A percentile compares a stretch with the other conserved stretches of the same genome.
These are phyloP conservation scores for Didymella arachidicola DNA, from an alignment of 2,329 filamentous ascomycete genomes.

Conservation along the genomic window DNA sequence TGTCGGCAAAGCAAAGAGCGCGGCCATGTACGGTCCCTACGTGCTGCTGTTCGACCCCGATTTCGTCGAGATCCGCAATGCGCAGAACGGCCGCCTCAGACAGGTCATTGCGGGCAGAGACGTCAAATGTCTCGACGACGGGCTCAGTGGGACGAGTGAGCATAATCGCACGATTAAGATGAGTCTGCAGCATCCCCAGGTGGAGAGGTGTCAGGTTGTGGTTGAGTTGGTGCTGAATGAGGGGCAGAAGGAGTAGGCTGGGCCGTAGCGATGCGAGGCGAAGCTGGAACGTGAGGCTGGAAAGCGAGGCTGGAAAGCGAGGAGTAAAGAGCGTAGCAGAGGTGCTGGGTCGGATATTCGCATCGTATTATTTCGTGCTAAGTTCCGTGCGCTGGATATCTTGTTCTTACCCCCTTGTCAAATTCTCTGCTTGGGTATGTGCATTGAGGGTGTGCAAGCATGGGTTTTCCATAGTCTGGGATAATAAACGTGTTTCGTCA, in stretches of 20 bases:
- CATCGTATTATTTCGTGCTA: constrained; percentile 2
- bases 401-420: constrained; percentile 5
- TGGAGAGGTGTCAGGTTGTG: constrained; percentile 83
- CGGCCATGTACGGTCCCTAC: constrained; percentile 90
- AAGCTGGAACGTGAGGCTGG: too few relatives aligned
- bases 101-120: constrained; percentile 94
- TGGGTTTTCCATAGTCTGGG: background rate
- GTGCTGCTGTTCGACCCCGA: constrained; percentile 93
- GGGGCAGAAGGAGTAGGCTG: constrained; percentile 69
- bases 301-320: too few relatives aligned
- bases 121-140: constrained; percentile 86
- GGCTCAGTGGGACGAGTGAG: constrained; percentile 47
- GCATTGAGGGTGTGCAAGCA: constrained; percentile 2
- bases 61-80: constrained; percentile 96
- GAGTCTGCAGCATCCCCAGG: constrained; percentile 91
- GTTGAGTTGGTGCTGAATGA: constrained; percentile 93
- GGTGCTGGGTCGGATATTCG: background rate
- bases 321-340: too few relatives aligned
- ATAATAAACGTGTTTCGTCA: background rate
- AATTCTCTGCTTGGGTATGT: background rate
- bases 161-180: constrained; percentile 84
- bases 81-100: constrained; percentile 89
- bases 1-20: constrained; percentile 87
- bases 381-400: constrained; percentile 18
- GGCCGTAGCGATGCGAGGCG: too few relatives aligned